Conservation (phyloP, 2,329 filamentous ascomycete genomes). For the Aspergillus brasiliensis region DNA sequence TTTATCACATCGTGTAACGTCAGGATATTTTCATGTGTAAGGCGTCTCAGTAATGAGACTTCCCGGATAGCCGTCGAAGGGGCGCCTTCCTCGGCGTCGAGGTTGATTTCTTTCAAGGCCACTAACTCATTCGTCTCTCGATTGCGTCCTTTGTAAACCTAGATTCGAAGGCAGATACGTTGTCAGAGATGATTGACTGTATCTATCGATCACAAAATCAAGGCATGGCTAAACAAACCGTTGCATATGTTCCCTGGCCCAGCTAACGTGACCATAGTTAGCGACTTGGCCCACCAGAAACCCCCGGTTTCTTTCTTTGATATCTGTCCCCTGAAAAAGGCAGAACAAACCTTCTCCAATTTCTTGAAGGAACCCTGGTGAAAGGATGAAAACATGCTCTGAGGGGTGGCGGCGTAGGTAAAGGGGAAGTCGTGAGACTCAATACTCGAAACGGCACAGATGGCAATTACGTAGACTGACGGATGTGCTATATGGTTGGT, state of each 20-base stretch:
- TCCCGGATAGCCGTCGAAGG: conserved; percentile 95
- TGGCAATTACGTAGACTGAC: neutral
- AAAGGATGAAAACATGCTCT: neutral
- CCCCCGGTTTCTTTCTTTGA: neutral
- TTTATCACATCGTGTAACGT: conserved; percentile 96
- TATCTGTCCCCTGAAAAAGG: neutral
- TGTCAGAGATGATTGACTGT: neutral
- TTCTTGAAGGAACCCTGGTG: neutral
- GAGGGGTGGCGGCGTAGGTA: neutral
- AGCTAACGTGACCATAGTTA: neutral
- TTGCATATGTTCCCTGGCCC: conserved; percentile 4
- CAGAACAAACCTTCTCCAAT: neutral
- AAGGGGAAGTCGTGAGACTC: no score
- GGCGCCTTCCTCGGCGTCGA: conserved; percentile 75
- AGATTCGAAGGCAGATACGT: no score
- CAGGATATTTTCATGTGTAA: conserved; percentile 97
- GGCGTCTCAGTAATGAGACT: conserved; percentile 97
- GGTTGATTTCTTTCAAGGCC: neutral
- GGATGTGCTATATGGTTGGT: neutral
- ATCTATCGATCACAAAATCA: neutral
- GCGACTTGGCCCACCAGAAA: neutral
- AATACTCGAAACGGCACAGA: neutral
- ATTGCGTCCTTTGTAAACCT: conserved; percentile 2
- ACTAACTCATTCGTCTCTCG: neutral
- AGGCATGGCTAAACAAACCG: neutral